phyloP scores from a whole-genome alignment of 1,139 yeast species.

The Suhomyces choctaworum region DNA sequence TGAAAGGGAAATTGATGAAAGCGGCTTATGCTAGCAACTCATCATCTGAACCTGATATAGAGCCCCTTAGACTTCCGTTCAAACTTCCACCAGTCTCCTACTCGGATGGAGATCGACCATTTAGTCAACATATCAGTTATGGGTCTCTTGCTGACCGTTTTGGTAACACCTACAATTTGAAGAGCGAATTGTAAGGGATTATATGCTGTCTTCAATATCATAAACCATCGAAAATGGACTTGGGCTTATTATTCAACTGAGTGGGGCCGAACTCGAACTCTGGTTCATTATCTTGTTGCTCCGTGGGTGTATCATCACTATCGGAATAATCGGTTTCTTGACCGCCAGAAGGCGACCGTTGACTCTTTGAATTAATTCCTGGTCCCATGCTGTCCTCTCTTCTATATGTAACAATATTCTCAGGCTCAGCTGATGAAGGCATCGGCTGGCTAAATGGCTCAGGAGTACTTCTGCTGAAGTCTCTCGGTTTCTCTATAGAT shows the following conservation, averaged over 20 bases:
- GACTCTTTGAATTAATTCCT: neutral
- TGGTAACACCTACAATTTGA: constrained; percentile 22
- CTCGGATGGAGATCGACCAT: constrained; percentile 43
- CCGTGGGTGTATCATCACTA: constrained; percentile 16
- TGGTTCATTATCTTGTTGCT: constrained; percentile 6
- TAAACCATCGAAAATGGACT: constrained; percentile 32
- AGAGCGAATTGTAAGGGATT: neutral
- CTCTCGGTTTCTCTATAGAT: neutral
- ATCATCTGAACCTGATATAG: constrained; percentile 15
- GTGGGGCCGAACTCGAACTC: constrained; percentile 36
- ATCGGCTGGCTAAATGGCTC: constrained; percentile 5
- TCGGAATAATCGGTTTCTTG: constrained; percentile 30
- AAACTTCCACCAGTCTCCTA: constrained; percentile 50
- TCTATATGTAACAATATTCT: constrained; percentile 2
- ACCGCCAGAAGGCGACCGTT: too few relatives aligned
- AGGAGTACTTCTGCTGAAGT: neutral
- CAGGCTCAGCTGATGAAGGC: constrained; percentile 7
- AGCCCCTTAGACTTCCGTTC: constrained; percentile 55
- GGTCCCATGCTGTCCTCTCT: neutral
- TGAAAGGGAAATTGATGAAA: constrained; percentile 21
- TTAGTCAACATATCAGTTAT: constrained; percentile 37
- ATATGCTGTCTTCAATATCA: neutral
- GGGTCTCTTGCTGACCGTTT: constrained; percentile 24
- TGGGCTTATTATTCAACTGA: constrained; percentile 32
- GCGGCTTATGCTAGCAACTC: constrained; percentile 46